phyloP scores from a whole-genome alignment of 441 rosid genomes.

The Erodium texanum region DNA sequence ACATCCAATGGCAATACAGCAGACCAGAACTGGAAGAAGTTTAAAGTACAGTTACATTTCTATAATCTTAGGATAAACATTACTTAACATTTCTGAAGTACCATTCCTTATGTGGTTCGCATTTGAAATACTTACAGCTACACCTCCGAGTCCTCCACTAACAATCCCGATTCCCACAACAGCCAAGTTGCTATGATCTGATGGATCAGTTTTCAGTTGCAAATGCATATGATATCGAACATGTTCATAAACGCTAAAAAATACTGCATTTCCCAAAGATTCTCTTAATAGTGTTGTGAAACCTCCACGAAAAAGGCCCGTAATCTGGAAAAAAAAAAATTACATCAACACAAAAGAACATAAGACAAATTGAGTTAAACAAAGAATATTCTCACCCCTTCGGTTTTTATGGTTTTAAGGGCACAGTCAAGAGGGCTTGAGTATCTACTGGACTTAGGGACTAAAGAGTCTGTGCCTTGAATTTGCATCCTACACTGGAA shows the following conservation, averaged over 20 bases:
- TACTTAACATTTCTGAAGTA: background rate
- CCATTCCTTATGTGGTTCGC: constrained; percentile 1
- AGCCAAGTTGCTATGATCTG: constrained; percentile 42
- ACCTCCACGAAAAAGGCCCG: constrained; percentile 80
- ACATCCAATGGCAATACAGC: constrained; percentile 76
- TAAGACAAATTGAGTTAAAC: constrained; percentile 2
- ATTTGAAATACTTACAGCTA: constrained; percentile 51
- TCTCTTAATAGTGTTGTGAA: constrained; percentile 67
- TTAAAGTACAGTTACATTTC: background rate
- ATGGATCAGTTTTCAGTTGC: constrained; percentile 33
- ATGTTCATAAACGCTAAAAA: constrained; percentile 68
- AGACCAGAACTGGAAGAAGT: constrained; percentile 54
- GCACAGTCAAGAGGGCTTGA: constrained; percentile 70
- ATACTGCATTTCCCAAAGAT: constrained; percentile 63
- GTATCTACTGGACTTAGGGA: constrained; percentile 56
- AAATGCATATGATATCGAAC: constrained; percentile 59
- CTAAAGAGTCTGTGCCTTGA: constrained; percentile 70
- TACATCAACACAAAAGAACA: constrained; percentile 28
- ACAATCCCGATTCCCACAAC: constrained; percentile 70
- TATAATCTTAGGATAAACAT: too few species aligned
- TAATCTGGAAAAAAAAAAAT: constrained; percentile 45
- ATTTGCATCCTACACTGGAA: constrained; percentile 96
- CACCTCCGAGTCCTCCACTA: constrained; percentile 80
- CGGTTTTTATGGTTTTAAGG: constrained; percentile 47
- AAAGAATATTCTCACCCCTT: constrained; percentile 64